A percentile compares a stretch with the other conserved stretches of the same genome.
phyloP scores from a whole-genome alignment of 495 filamentous ascomycete genomes.

The Podospora comata region DNA sequence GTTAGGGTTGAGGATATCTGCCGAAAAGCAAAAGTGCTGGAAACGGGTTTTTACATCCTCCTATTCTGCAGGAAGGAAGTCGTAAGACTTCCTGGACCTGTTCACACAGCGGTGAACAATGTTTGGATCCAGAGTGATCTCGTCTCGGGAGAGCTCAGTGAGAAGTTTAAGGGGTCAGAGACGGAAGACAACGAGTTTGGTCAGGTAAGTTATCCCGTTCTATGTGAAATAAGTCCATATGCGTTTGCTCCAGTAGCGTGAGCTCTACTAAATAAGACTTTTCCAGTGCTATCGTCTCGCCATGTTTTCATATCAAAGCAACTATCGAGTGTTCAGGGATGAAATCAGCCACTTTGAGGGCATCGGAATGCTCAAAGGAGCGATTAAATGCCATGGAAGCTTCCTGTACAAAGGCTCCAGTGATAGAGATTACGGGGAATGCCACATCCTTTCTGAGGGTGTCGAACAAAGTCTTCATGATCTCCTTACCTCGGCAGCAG shows the following conservation, averaged over 20 bases:
- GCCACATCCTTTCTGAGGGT: slow-evolving; percentile 39
- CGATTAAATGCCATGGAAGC: slow-evolving; percentile 32
- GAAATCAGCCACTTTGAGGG: slow-evolving; percentile 35
- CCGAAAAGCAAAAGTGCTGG: background rate
- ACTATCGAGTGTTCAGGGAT: slow-evolving; percentile 3
- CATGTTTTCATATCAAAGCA: background rate
- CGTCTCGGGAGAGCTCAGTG: slow-evolving; percentile 21
- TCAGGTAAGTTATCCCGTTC: background rate
- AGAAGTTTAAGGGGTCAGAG: background rate
- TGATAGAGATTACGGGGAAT: slow-evolving; percentile 9
- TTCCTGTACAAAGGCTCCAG: slow-evolving; percentile 16
- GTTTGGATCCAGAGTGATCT: slow-evolving; percentile 35
- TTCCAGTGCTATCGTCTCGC: background rate
- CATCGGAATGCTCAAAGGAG: slow-evolving; percentile 22
- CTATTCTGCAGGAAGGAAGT: slow-evolving; percentile 32
- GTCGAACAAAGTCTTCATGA: slow-evolving; percentile 37
- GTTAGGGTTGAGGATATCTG: slow-evolving; percentile 15
- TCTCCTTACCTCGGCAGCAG: slow-evolving; percentile 29
- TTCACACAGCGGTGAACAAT: slow-evolving; percentile 26
- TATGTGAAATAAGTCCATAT: background rate
- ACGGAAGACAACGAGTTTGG: background rate
- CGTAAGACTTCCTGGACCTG: slow-evolving; percentile 35
- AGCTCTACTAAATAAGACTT: background rate
- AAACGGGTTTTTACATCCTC: slow-evolving; percentile 17
- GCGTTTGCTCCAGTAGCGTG: background rate